A percentile compares a stretch with the other conserved stretches of the same genome.
Evolutionary conservation across 2,329 filamentous ascomycete species (phyloP).

Genomic region (Cercospora zeae-maydis): DNA sequence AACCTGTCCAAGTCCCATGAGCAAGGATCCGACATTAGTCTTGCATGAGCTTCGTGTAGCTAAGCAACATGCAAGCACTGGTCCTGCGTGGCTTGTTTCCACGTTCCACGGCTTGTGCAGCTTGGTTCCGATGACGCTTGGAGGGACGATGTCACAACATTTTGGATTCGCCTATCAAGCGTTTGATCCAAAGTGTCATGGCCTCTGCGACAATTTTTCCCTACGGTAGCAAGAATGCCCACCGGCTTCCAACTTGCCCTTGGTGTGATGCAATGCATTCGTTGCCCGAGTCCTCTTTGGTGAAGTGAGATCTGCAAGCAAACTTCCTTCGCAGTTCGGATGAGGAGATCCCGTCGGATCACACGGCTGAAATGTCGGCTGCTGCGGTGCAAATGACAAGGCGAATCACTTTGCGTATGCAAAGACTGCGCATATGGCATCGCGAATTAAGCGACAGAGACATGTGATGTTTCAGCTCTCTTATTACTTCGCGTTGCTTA

Average conservation of each 20-base stretch:
- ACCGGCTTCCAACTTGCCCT: background rate
- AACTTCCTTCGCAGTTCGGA: background rate
- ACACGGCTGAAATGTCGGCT: background rate
- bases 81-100: background rate
- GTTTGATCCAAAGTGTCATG: too few relatives aligned
- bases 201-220: background rate
- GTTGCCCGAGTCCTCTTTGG: background rate
- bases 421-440: background rate
- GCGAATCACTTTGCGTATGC: background rate
- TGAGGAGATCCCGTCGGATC: background rate
- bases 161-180: background rate
- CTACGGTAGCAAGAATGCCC: background rate
- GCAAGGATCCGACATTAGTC: slow-evolving; percentile 1
- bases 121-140: background rate
- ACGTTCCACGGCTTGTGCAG: background rate
- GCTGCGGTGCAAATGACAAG: background rate
- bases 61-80: slow-evolving; percentile 2
- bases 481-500: background rate
- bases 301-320: background rate
- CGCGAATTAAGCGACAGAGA: background rate
- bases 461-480: background rate
- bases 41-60: slow-evolving; percentile 4
- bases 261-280: background rate
- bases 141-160: background rate
- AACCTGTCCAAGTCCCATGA: background rate